These are phyloP conservation scores for Eimeria tenella DNA, from an alignment of 169 alveolate genomes.

Conservation along the genomic window DNA sequence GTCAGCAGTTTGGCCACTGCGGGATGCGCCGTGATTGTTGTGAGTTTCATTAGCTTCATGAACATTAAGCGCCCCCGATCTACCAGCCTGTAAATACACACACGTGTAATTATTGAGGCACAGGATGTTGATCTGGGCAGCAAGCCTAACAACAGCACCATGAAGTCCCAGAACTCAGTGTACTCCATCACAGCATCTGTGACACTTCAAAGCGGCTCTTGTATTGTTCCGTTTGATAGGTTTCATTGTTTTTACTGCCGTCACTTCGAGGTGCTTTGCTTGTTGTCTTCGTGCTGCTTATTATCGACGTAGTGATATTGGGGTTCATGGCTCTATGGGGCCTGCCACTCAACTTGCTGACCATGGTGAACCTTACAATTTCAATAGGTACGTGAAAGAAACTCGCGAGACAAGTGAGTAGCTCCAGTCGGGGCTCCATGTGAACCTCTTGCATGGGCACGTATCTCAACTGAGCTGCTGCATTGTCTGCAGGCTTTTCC, in stretches of 20 bases:
- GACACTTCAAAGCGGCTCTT: neutral
- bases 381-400: constrained; percentile 85
- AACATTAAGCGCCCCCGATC: too few relatives aligned
- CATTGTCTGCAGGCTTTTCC: constrained; percentile 83
- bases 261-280: constrained; percentile 84
- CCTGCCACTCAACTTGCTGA: constrained; percentile 88
- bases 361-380: constrained; percentile 90
- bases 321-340: constrained; percentile 90
- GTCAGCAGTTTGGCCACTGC: constrained; percentile 84
- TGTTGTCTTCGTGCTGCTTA: constrained; percentile 83
- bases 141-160: neutral
- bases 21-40: constrained; percentile 83
- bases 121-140: neutral
- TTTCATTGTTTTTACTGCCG: constrained; percentile 85
- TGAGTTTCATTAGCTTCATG: constrained; percentile 36
- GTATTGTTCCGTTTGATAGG: constrained; percentile 68
- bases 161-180: too few relatives aligned
- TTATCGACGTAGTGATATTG: constrained; percentile 87
- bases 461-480: neutral
- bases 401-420: too few relatives aligned
- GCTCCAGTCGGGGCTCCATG: too few relatives aligned
- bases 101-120: too few relatives aligned
- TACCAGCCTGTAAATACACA: too few relatives aligned
- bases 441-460: too few relatives aligned
- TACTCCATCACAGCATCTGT: neutral